Base-by-base conservation (phyloP, 768 basidiomycete species). In the Tylopilus rubrobrunneus region DNA sequence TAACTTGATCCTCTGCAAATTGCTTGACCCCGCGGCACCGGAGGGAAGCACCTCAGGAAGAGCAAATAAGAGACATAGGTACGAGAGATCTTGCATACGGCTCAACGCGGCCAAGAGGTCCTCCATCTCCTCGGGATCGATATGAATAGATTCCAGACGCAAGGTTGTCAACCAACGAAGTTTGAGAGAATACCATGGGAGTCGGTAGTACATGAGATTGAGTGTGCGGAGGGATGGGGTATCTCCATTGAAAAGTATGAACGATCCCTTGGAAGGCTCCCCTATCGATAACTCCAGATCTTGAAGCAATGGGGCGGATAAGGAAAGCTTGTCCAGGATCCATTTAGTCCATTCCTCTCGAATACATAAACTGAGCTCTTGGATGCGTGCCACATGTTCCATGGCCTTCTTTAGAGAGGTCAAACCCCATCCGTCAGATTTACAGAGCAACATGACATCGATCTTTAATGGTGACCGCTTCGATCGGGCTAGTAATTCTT, bases 21-120 rank as follows among this genome's bases (percentile, higher is more conserved):
- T 14, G 7, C 31, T 9, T 23, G 7, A 31, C 29, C 29, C 4
- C 12, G 8, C 4, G 3, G 1, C 5, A 10, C 27, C 27, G 3
- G 47, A 34, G 28, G 28, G 7, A 34, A 21, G 9, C 2, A 10
- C 15, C 2, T 15, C 4, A 4, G 70, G 67, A 10, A 76, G 61
- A 12, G 62, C 62, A 48, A 66, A 47, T n/a, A 69, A 61, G 14
- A 78, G 62, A 46, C 66, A 60, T 3, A 77, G 64, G 8, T 59
- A 53, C 45, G 64, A 65, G 4, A 77, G 62, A 39, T 53, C 23
- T 6, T 70, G 72, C 71, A 73, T 74, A 34, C 63, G 54, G 25
- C 60, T 48, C 4, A 78, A 66, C 9, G 63, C 62, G n/a, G 63
- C 51, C 9, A 73, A 47, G n/a, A 79, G 56, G 37, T 72, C 66